Conservation (phyloP, 2,329 filamentous ascomycete genomes). For the Sporothrix euskadiensis region DNA sequence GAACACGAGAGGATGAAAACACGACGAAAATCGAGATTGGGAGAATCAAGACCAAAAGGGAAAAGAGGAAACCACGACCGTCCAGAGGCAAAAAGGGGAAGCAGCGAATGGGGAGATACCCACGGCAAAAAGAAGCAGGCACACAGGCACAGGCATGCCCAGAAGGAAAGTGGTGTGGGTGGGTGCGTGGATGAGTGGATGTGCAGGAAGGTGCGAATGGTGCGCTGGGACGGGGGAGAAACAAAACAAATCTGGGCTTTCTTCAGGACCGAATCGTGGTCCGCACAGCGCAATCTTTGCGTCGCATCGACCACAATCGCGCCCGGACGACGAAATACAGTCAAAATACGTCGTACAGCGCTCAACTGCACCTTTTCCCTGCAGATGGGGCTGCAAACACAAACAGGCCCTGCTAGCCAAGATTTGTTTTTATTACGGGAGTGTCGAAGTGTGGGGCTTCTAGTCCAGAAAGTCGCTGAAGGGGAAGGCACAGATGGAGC, state of each 20-base stretch:
- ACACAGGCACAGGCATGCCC: slow-evolving; percentile 11
- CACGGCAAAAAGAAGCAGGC: slow-evolving; percentile 33
- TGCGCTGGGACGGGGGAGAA: neutral
- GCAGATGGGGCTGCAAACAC: neutral
- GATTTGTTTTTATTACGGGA: slow-evolving; percentile 27
- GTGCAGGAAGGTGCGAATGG: slow-evolving; percentile 8
- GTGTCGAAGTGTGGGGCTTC: neutral
- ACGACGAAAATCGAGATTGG: slow-evolving; percentile 29
- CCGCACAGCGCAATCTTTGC: neutral
- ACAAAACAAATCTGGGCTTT: slow-evolving; percentile 20
- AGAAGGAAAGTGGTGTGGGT: slow-evolving; percentile 14
- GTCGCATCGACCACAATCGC: neutral
- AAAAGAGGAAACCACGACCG: slow-evolving; percentile 34
- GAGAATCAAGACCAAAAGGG: slow-evolving; percentile 36
- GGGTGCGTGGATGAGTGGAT: slow-evolving; percentile 1
- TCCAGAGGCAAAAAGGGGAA: slow-evolving; percentile 37
- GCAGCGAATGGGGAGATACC: slow-evolving; percentile 39
- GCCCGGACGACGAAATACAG: neutral
- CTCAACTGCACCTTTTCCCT: neutral
- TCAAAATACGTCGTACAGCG: neutral
- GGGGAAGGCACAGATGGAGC: neutral
- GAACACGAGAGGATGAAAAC: slow-evolving; percentile 27
- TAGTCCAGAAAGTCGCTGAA: neutral
- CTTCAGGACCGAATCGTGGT: slow-evolving; percentile 6
- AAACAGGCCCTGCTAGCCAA: neutral